Evolutionary conservation across 2,329 filamentous ascomycete species (phyloP).

Genomic region (Dothistroma pini): DNA sequence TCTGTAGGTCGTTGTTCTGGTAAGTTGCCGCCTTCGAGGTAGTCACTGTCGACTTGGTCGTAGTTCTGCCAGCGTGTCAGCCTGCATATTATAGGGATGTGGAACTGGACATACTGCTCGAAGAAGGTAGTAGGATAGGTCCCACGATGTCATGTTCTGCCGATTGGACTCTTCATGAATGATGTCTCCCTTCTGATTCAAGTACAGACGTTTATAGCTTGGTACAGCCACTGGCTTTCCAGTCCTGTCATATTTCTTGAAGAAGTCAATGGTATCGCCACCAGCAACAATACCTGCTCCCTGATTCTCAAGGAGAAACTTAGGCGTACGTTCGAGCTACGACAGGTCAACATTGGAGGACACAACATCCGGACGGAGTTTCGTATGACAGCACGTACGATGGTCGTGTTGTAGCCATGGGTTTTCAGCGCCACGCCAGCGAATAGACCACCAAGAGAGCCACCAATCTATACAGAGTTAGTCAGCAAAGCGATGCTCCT

Average conservation of each 20-base stretch:
- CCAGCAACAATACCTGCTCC: conserved; percentile 48
- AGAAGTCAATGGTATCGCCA: conserved; percentile 43
- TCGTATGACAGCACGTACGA: conserved; percentile 1
- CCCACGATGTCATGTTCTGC: conserved; percentile 50
- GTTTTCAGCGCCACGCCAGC: conserved; percentile 28
- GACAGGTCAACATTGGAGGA: not conserved
- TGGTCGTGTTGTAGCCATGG: conserved; percentile 30
- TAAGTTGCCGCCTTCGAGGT: conserved; percentile 27
- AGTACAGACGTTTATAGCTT: conserved; percentile 26
- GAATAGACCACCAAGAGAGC: conserved; percentile 30
- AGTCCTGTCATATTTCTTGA: conserved; percentile 43
- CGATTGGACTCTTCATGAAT: conserved; percentile 32
- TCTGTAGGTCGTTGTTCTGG: conserved; percentile 21
- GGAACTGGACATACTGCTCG: conserved; percentile 30
- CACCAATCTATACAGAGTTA: conserved; percentile 23
- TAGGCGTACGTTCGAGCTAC: conserved; percentile 41
- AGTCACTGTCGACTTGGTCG: conserved; percentile 37
- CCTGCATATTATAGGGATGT: not conserved
- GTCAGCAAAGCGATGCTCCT: not conserved
- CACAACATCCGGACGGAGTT: too few relatives aligned
- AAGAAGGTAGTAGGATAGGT: conserved; percentile 44
- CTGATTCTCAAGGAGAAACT: conserved; percentile 44
- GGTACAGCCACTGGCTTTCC: conserved; percentile 32
- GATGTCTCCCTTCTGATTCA: conserved; percentile 27
- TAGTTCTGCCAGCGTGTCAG: conserved; percentile 35